Conservation (phyloP, 495 filamentous ascomycete species). For the Viridothelium virens region DNA sequence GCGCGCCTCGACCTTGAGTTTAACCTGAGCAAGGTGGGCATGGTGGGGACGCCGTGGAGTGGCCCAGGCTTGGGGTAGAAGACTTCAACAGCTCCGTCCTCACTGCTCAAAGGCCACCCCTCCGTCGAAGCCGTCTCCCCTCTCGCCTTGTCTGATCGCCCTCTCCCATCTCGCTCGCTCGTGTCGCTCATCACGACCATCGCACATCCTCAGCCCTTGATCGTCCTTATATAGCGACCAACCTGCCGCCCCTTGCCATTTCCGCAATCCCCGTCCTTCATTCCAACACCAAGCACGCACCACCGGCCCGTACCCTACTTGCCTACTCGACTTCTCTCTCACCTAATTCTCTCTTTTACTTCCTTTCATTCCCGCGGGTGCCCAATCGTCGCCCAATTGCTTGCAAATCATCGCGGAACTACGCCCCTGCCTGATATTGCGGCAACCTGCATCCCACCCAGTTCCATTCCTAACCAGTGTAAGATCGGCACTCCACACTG, state of each 20-base stretch:
- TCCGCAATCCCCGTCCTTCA: neutral
- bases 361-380: neutral
- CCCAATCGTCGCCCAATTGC: neutral
- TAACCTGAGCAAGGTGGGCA: too few species aligned
- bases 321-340: neutral
- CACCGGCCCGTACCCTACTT: neutral
- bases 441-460: constrained; percentile 8
- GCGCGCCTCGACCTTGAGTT: too few species aligned
- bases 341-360: neutral
- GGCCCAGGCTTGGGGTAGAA: neutral
- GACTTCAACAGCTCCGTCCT: neutral
- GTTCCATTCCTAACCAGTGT: neutral
- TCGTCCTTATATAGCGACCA: neutral
- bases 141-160: neutral
- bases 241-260: neutral
- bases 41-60: neutral
- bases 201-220: neutral
- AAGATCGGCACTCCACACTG: constrained; percentile 8
- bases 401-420: neutral
- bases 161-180: neutral
- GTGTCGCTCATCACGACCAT: neutral
- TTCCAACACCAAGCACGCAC: constrained; percentile 1
- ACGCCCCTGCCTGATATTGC: constrained; percentile 4
- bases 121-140: constrained; percentile 1
- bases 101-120: neutral